Base-by-base conservation (phyloP, 2,329 filamentous ascomycete genomes). In the Colletotrichum euphorbiae region DNA sequence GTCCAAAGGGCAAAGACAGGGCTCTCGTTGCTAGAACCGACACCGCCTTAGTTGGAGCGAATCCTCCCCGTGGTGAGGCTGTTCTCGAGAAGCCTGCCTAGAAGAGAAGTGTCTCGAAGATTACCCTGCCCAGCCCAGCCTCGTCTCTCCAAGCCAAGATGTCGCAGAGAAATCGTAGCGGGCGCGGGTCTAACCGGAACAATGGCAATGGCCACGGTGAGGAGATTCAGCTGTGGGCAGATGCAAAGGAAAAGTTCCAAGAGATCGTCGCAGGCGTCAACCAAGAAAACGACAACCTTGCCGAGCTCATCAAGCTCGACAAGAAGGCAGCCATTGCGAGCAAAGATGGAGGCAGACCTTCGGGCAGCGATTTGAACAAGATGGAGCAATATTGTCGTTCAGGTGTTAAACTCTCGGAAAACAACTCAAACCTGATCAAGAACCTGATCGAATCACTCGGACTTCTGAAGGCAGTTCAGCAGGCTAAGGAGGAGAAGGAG, bases 91-190 rank as follows among this genome's bases (percentile, higher is more conserved):
- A 56, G 42, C 28, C 59, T 24, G 36, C n/a, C 36, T 67, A 67
- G 59, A 52, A 64, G 51, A 58, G 52, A 19, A n/a, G 51, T 19
- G 46, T 51, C 52, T 33, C 60, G 28, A 28, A 40, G n/a, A 56
- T 19, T 4, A 50, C 12, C 12, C 51, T 42, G n/a, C 64, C 51
- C 17, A 24, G 50, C 43, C 59, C 64, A 36, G 13, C 31, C 19
- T 43, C 36, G 6, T 57, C 64, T 9, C 50, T 56, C 2, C 46
- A 55, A 31, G 62, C 38, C 21, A 69, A 72, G 61, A 83, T 82
- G 80, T 82, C 81, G 48, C 81, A 82, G 73, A 77, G 81, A 69
- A 82, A 81, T 69, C 80, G 81, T 62, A 81, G 80, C 72, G 80
- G 80, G 58, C 81, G 81, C 69, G 80, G 80, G 43, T 80, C 79